Evolutionary conservation across 495 filamentous ascomycete species (phyloP), one percentile per base, ranked within the genome.

Genomic region (Daldinia concentrica): DNA sequence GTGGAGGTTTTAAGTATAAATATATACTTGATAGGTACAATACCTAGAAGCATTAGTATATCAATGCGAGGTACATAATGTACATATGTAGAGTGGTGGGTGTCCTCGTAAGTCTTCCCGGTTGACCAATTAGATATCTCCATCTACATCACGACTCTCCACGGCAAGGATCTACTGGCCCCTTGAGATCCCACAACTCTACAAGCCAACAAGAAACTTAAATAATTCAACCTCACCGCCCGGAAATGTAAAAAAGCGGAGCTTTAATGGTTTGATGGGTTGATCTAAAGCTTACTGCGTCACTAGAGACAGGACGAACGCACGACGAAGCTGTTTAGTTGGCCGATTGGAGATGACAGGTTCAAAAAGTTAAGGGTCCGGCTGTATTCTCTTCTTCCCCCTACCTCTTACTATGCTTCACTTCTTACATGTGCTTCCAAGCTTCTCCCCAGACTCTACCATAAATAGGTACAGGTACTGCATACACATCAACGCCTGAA

Each of bases 91-190:
- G 34, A 56, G 26, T 37, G 37, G 51, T 57, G 55, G 63, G 41
- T 56, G 62, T 58, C 52, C 17, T 67, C 34, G 26, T 60, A 60
- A 48, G 50, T 34, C 14, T 27, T 54, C 30, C 50, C 50, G 26
- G 22, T 3, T n/a, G 6, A 27, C 71, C 71, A 69, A 73, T 73
- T 52, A 73, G 8, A 63, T 4, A 4, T 34, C 39, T 15, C 17
- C 32, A 73, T 63, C 62, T 62, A 66, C 62, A 73, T 66, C 71
- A 73, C 71, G 71, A 66, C 71, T 69, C 66, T 41, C 66, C 66
- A 58, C 50, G 45, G 62, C 57, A 62, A 59, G 71, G 71, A 66
- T 73, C 48, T 66, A 73, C 66, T 73, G 71, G 71, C 61, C 58
- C 60, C 57, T 62, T 45, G 37, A 62, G 48, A 72, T 66, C 27